phyloP scores from a whole-genome alignment of 257 asterid genomes.

The Lavandula angustifolia region DNA sequence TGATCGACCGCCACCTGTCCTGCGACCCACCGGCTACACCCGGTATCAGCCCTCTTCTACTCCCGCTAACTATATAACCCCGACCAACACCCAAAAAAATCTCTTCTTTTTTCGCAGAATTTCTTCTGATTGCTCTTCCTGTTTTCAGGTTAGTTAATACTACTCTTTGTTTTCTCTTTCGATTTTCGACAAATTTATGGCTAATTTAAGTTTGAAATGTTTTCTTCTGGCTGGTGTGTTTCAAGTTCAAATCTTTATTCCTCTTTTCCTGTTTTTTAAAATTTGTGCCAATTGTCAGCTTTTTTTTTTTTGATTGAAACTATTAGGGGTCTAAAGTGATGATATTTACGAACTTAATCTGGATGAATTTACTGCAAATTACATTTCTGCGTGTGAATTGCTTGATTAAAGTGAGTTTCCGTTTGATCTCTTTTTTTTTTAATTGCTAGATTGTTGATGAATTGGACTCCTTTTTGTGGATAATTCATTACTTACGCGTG shows the following conservation, averaged over 20 bases:
- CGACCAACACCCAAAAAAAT: slow-evolving; percentile 17
- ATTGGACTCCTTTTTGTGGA: slow-evolving; percentile 19
- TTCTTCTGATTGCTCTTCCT: slow-evolving; percentile 35
- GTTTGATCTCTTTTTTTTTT: slow-evolving; percentile 42
- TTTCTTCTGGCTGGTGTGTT: slow-evolving; percentile 16
- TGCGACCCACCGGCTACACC: slow-evolving; percentile 33
- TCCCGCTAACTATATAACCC: slow-evolving; percentile 66
- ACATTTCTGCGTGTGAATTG: slow-evolving; percentile 9
- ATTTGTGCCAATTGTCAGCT: slow-evolving; percentile 14
- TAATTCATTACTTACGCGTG: slow-evolving; percentile 4
- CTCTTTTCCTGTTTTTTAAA: slow-evolving; percentile 3
- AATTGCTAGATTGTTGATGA: slow-evolving; percentile 18
- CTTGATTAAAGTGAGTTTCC: slow-evolving; percentile 30
- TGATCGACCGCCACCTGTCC: slow-evolving; percentile 41
- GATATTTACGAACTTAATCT: slow-evolving; percentile 30
- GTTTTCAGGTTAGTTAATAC: slow-evolving; percentile 48
- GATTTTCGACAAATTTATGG: slow-evolving; percentile 1
- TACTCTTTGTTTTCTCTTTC: slow-evolving; percentile 12
- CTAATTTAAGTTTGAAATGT: background rate
- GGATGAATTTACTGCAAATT: slow-evolving; percentile 4
- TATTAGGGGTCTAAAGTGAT: slow-evolving; percentile 25
- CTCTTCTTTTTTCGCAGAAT: slow-evolving; percentile 21
- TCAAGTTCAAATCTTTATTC: slow-evolving; percentile 14
- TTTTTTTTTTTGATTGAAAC: slow-evolving; percentile 43
- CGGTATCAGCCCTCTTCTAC: slow-evolving; percentile 49